Evolutionary conservation across 768 basidiomycete species (phyloP).

Genomic region (Dacryopinax spathularia): DNA sequence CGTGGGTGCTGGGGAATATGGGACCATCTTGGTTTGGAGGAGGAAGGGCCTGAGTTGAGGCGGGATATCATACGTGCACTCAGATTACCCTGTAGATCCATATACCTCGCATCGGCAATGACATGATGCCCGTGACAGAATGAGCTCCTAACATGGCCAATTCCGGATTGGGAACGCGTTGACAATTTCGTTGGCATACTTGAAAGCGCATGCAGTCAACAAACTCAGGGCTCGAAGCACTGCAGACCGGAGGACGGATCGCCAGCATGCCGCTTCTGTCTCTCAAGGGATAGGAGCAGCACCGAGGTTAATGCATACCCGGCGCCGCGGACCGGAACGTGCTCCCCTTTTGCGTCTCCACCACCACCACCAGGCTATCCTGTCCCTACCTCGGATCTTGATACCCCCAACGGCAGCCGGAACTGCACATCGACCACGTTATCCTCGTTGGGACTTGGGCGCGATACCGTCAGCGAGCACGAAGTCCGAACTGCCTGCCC

Average conservation of each 20-base stretch:
- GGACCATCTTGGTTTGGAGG: background rate
- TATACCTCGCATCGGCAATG: too few species aligned
- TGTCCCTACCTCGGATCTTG: too few species aligned
- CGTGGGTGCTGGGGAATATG: background rate
- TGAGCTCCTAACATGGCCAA: too few species aligned
- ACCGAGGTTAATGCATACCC: background rate
- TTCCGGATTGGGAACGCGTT: too few species aligned
- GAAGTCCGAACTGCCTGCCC: too few species aligned
- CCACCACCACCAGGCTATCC: background rate
- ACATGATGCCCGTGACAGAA: too few species aligned
- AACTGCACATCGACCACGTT: background rate
- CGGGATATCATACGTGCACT: background rate
- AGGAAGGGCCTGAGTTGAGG: background rate
- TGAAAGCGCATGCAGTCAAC: too few species aligned
- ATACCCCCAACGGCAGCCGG: background rate
- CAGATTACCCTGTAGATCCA: too few species aligned
- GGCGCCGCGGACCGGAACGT: background rate
- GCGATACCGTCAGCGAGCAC: background rate
- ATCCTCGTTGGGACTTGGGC: background rate
- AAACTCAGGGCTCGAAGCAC: too few species aligned
- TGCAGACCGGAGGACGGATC: background rate
- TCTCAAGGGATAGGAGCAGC: background rate
- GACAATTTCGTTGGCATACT: too few species aligned
- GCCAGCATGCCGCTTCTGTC: too few species aligned
- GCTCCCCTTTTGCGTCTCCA: background rate